phyloP scores from a whole-genome alignment of 306 rosid genomes.

The Sechiopsis laciniata region DNA sequence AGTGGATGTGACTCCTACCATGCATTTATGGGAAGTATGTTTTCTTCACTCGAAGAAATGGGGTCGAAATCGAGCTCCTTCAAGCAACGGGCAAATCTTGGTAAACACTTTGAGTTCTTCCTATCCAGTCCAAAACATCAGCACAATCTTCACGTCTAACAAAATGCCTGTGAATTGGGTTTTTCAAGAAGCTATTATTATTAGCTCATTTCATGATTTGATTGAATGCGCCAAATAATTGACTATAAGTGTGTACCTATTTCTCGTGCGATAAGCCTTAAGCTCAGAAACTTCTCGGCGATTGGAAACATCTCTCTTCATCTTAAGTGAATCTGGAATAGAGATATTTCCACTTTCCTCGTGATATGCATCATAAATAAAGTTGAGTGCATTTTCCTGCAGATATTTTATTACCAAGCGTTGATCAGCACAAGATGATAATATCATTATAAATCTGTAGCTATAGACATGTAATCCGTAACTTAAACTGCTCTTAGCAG shows the following conservation, averaged over 20 bases:
- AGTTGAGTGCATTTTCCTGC: conserved; percentile 67
- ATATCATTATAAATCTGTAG: not conserved
- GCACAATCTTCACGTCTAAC: conserved; percentile 62
- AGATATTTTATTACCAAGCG: conserved; percentile 22
- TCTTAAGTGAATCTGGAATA: conserved; percentile 55
- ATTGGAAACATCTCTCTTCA: conserved; percentile 48
- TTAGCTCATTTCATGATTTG: not conserved
- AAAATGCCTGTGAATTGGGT: conserved; percentile 48
- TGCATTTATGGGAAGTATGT: not conserved
- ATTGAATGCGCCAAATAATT: not conserved
- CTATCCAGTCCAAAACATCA: conserved; percentile 67
- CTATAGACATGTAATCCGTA: not conserved
- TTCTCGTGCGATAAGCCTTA: conserved; percentile 54
- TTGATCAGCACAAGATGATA: conserved; percentile 22
- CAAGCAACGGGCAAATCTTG: conserved; percentile 20
- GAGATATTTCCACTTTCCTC: conserved; percentile 39
- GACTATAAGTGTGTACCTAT: conserved; percentile 41
- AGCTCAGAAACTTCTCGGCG: conserved; percentile 45
- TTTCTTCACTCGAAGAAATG: not conserved
- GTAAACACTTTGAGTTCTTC: conserved; percentile 40
- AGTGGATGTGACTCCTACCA: not conserved
- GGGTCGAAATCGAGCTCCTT: conserved; percentile 5
- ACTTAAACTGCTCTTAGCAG: not conserved
- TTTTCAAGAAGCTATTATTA: not conserved
- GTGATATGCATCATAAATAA: conserved; percentile 51